phyloP scores from a whole-genome alignment of 805 yeast species.

The Ogataea chonburiensis region DNA sequence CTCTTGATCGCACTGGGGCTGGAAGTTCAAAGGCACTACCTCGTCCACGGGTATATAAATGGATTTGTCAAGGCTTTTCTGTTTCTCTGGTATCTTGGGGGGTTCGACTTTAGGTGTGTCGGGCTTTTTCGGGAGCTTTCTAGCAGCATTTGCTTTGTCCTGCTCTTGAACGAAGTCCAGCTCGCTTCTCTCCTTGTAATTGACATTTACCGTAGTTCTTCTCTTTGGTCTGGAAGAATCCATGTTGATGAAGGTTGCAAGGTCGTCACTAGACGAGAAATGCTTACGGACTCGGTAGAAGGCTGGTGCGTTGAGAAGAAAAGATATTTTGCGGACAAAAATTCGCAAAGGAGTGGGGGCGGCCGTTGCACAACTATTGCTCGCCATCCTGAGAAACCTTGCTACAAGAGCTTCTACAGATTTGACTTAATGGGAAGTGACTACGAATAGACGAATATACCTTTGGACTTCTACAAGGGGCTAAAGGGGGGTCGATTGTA shows the following conservation, averaged over 20 bases:
- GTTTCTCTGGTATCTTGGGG: constrained; percentile 9
- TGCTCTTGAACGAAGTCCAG: constrained; percentile 22
- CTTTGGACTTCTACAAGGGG: too few relatives aligned
- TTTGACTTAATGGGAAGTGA: too few relatives aligned
- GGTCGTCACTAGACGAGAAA: not conserved
- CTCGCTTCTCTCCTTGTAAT: constrained; percentile 35
- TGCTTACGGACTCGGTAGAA: not conserved
- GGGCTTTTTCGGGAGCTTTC: constrained; percentile 6
- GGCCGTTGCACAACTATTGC: too few relatives aligned
- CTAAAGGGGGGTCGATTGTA: too few relatives aligned
- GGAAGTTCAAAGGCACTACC: constrained; percentile 49
- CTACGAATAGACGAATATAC: too few relatives aligned
- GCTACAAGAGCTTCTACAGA: too few relatives aligned
- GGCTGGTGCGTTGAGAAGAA: constrained; percentile 2
- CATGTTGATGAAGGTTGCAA: constrained; percentile 6
- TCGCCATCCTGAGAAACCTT: too few relatives aligned
- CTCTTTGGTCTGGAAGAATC: constrained; percentile 31
- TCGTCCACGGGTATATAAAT: constrained; percentile 31
- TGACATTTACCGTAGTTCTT: constrained; percentile 32
- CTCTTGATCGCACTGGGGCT: constrained; percentile 39
- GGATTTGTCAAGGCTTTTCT: constrained; percentile 14
- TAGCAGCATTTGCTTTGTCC: constrained; percentile 4
- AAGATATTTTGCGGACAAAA: constrained; percentile 11
- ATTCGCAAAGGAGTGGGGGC: not conserved
- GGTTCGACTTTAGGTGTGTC: constrained; percentile 5